Percentiles rank a stretch among this genome's conserved stretches.
phyloP scores from a whole-genome alignment of 805 yeast genomes.

The Lachancea mirantina region DNA sequence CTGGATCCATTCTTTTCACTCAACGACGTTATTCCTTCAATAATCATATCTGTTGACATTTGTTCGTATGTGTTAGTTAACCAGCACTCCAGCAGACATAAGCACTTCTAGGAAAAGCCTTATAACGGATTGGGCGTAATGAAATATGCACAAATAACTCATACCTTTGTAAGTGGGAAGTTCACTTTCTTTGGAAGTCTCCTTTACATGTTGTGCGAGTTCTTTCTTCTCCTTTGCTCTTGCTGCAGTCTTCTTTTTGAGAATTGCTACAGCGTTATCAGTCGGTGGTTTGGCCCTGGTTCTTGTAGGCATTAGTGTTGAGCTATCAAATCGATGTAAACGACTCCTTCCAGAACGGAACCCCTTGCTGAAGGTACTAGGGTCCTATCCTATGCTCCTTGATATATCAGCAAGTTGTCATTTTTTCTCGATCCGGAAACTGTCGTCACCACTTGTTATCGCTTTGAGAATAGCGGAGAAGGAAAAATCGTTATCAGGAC shows the following conservation, averaged over 20 bases:
- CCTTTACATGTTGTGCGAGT: conserved; percentile 2
- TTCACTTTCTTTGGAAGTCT: conserved; percentile 8
- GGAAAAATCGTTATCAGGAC: too few relatives aligned
- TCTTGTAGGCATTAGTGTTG: conserved; percentile 2
- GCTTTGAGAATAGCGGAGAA: too few relatives aligned
- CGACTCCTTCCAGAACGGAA: too few relatives aligned
- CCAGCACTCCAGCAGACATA: too few relatives aligned
- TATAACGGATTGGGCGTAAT: neutral
- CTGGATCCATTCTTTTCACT: conserved; percentile 78
- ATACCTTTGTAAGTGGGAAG: conserved; percentile 33
- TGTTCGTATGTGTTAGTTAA: too few relatives aligned
- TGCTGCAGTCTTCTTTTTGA: conserved; percentile 7
- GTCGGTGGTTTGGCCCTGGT: neutral
- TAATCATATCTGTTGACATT: conserved; percentile 29
- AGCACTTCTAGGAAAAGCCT: too few relatives aligned
- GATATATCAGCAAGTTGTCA: neutral
- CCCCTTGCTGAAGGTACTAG: too few relatives aligned
- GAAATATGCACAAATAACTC: conserved; percentile 9
- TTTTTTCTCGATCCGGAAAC: neutral
- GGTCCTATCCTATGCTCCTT: too few relatives aligned
- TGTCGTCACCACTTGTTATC: too few relatives aligned
- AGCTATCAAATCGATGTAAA: conserved; percentile 1
- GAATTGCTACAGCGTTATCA: neutral
- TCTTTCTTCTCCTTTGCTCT: conserved; percentile 9
- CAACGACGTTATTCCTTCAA: conserved; percentile 58